phyloP scores from a whole-genome alignment of 2,329 filamentous ascomycete genomes.

The Pseudogymnoascus sp. region DNA sequence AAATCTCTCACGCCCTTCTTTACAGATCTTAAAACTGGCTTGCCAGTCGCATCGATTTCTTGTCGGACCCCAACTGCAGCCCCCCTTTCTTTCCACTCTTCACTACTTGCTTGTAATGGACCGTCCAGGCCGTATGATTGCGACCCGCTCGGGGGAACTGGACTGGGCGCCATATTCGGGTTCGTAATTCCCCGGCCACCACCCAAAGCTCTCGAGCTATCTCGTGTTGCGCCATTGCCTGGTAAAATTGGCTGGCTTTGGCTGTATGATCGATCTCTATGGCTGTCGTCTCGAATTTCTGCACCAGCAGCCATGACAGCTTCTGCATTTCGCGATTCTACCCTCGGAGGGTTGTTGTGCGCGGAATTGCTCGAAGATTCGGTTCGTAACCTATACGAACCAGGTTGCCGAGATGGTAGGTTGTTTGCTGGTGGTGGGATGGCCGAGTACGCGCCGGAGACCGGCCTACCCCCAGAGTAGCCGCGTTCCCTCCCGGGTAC shows the following conservation, averaged over 20 bases:
- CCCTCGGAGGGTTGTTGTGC: slow-evolving; percentile 46
- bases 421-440: slow-evolving; percentile 32
- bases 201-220: slow-evolving; percentile 66
- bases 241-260: slow-evolving; percentile 44
- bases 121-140: slow-evolving; percentile 49
- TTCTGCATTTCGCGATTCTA: slow-evolving; percentile 55
- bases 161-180: not conserved
- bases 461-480: slow-evolving; percentile 34
- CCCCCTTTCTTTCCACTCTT: slow-evolving; percentile 93
- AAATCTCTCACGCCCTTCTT: slow-evolving; percentile 99
- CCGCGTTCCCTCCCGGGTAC: slow-evolving; percentile 32
- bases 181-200: slow-evolving; percentile 38
- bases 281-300: slow-evolving; percentile 60
- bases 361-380: slow-evolving; percentile 53
- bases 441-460: slow-evolving; percentile 39
- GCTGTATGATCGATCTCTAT: slow-evolving; percentile 62
- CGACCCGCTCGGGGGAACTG: slow-evolving; percentile 22
- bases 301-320: slow-evolving; percentile 52
- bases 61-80: slow-evolving; percentile 78
- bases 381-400: slow-evolving; percentile 47
- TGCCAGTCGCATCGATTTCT: slow-evolving; percentile 79
- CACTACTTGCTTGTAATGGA: slow-evolving; percentile 58
- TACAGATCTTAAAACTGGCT: slow-evolving; percentile 71
- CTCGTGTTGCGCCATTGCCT: slow-evolving; percentile 61
- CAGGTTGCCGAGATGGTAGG: slow-evolving; percentile 31